These are phyloP conservation scores for Rhododendron ovatum DNA, from an alignment of 148 eudicot genomes.

Conservation along the genomic window DNA sequence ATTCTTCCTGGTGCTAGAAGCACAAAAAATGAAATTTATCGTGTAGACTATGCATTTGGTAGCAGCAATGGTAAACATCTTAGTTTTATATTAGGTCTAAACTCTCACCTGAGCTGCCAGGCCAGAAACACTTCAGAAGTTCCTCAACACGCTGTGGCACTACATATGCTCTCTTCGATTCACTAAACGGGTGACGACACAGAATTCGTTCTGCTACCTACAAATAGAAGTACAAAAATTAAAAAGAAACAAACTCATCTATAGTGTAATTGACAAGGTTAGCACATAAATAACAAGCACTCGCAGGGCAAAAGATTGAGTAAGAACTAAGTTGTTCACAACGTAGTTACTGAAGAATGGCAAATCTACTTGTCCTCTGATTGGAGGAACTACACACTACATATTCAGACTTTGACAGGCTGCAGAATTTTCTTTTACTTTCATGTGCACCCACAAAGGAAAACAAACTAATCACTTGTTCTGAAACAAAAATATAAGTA, in stretches of 20 bases:
- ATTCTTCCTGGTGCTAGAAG: not conserved
- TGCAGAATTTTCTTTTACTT: not conserved
- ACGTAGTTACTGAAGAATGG: not conserved
- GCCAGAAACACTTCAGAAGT: conserved; percentile 91
- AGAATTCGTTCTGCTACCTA: conserved; percentile 79
- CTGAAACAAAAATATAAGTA: not conserved
- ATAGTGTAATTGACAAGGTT: not conserved
- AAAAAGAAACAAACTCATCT: not conserved
- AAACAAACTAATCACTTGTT: not conserved
- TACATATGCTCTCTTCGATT: conserved; percentile 93
- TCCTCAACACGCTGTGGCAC: conserved; percentile 95
- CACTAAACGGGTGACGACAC: conserved; percentile 93
- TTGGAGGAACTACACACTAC: not conserved
- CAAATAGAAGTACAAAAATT: not conserved
- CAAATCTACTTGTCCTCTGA: not conserved
- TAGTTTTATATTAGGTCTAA: not conserved
- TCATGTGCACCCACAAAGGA: not conserved
- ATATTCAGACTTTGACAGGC: not conserved
- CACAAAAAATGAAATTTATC: not conserved
- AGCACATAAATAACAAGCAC: not conserved
- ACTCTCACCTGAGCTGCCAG: conserved; percentile 68
- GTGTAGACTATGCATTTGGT: not conserved
- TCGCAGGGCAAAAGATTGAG: not conserved
- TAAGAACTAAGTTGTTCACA: not conserved
- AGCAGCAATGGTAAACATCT: not conserved